Base-by-base conservation (phyloP, 768 basidiomycete species). In the Hericium rajendrae region DNA sequence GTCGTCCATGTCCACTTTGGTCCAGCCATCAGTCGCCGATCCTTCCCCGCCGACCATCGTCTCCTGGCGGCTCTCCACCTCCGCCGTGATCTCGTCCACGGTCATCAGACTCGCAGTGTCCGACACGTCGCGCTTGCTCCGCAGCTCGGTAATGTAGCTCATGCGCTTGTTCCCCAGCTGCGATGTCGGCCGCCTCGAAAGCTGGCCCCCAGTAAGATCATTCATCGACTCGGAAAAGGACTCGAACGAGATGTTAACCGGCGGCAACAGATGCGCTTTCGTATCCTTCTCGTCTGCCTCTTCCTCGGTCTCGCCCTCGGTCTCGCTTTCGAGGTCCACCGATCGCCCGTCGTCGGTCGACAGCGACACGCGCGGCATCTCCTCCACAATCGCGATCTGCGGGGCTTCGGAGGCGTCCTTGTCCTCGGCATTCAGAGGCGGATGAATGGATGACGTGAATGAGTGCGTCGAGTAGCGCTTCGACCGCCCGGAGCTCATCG, bases 11-110 rank as follows among this genome's bases (percentile, higher is more conserved):
- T 76, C 75, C 11, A 76, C 76, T 6, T 78, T 80, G 0, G 87
- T 88, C 83, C 88, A 91, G 38, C 86, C 90, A 48, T 90, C 80
- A 22, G 55, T 48, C 10, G 75, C 59, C 18, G 62, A 63, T 13
- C 56, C 76, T 1, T 73, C 74, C 51, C 76, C 84, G 13, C 75
- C 72, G 24, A 75, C 76, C 60, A 68, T 51, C 4, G 79, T 83
- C 54, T 78, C 81, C 57, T 81, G 73, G 39, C 82, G 75, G 64
- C 84, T 91, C 68, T 88, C 95, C 8, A 99, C 89, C 66, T 95
- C 89, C 10, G 92, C 94, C 0, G 97, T 97, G 65, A 99, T 97
- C 72, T 99, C 93, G 66, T 99, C 95, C 22, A 99, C 91, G 0
- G 95, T 99, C 71, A 97, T 79, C 65, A 97, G 72, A 63, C 90